phyloP scores from a whole-genome alignment of 176 grass and related monocot species.

The Oryza punctata region DNA sequence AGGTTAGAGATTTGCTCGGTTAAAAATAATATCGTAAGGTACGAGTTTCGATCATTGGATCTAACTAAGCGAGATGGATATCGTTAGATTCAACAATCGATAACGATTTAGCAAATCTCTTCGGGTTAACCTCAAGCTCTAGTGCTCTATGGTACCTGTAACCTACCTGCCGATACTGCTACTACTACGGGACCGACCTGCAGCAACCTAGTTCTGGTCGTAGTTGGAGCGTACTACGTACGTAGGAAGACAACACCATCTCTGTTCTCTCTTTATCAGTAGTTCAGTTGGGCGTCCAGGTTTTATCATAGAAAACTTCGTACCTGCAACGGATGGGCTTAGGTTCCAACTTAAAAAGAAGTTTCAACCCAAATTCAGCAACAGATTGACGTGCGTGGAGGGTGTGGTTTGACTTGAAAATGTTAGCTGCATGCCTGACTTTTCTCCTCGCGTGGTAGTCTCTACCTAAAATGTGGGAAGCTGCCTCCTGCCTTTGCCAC shows the following conservation, averaged over 20 bases:
- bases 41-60: no score
- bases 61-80: no score
- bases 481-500: conserved; percentile 8
- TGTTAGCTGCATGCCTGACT: background rate
- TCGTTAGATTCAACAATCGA: no score
- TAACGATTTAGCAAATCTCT: no score
- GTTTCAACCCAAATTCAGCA: background rate
- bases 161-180: background rate
- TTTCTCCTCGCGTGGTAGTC: background rate
- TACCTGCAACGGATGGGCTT: conserved; percentile 15
- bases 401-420: conserved; percentile 33
- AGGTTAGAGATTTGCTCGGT: no score
- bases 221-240: background rate
- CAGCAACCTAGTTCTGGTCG: background rate
- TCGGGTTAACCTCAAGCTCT: background rate
- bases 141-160: background rate
- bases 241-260: background rate
- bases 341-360: background rate
- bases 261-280: background rate
- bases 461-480: background rate
- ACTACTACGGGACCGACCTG: background rate
- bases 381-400: background rate
- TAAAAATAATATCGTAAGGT: no score
- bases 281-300: background rate
- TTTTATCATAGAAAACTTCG: background rate